phyloP scores from a whole-genome alignment of 2,329 filamentous ascomycete genomes.

The Botrytis byssoidea region DNA sequence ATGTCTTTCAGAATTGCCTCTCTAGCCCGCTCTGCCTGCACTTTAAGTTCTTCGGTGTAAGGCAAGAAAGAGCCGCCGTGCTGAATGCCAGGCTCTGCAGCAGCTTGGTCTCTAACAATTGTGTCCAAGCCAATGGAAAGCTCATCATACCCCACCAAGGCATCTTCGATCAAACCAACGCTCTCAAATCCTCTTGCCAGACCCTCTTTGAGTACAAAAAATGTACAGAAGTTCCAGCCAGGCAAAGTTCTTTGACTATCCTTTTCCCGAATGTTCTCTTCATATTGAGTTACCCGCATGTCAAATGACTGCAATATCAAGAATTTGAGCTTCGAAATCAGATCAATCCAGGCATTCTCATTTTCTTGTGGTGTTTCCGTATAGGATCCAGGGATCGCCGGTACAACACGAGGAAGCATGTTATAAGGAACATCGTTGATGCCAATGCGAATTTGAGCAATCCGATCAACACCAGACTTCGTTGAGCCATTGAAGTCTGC shows the following conservation, averaged over 20 bases:
- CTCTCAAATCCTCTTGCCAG: conserved; percentile 92
- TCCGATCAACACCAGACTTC: conserved; percentile 71
- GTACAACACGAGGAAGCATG: conserved; percentile 59
- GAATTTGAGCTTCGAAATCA: conserved; percentile 82
- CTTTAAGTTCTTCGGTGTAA: conserved; percentile 72
- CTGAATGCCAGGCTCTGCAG: conserved; percentile 57
- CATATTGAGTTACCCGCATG: conserved; percentile 85
- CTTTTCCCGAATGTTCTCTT: conserved; percentile 94
- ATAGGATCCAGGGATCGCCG: conserved; percentile 62
- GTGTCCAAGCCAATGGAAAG: conserved; percentile 82
- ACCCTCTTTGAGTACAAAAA: conserved; percentile 96
- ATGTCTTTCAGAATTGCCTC: conserved; percentile 42
- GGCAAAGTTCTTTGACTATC: conserved; percentile 83
- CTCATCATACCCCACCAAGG: conserved; percentile 91
- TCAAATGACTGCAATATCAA: conserved; percentile 90
- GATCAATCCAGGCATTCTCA: conserved; percentile 77
- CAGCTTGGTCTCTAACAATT: conserved; percentile 71
- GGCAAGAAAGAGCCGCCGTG: conserved; percentile 70
- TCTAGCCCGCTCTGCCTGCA: conserved; percentile 54
- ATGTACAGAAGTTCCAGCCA: conserved; percentile 99
- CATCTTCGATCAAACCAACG: conserved; percentile 93
- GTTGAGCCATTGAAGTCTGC: conserved; percentile 81
- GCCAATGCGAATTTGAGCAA: conserved; percentile 81
- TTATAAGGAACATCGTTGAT: conserved; percentile 68
- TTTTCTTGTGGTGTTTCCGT: conserved; percentile 74